Conservation (phyloP, 768 basidiomycete species). For the Lactifluus echinatus region DNA sequence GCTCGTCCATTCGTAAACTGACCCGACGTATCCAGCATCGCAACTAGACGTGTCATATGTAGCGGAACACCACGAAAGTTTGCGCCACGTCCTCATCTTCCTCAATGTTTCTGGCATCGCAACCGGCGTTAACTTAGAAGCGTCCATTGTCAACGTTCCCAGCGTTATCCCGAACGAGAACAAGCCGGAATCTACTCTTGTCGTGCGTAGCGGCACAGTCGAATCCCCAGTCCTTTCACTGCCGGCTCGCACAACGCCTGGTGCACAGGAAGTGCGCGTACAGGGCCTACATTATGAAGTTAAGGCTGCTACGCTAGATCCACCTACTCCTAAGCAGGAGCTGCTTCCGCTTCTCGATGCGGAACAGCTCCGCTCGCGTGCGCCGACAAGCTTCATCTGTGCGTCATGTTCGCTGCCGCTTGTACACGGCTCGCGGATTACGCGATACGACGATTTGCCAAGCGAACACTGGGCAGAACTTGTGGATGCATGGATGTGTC, state of each 20-base stretch:
- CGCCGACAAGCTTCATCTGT: slow-evolving; percentile 65
- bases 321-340: slow-evolving; percentile 18
- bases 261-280: slow-evolving; percentile 49
- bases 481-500: slow-evolving; percentile 98
- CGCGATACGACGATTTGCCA: slow-evolving; percentile 73
- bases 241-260: slow-evolving; percentile 48
- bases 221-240: slow-evolving; percentile 49
- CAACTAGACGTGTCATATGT: slow-evolving; percentile 40
- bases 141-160: slow-evolving; percentile 51
- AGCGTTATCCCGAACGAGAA: slow-evolving; percentile 18
- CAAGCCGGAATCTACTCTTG: slow-evolving; percentile 29
- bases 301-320: slow-evolving; percentile 42
- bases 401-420: slow-evolving; percentile 73
- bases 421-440: slow-evolving; percentile 39
- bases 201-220: slow-evolving; percentile 51
- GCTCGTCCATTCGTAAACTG: neutral
- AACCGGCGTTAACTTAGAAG: slow-evolving; percentile 47
- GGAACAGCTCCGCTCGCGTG: slow-evolving; percentile 43
- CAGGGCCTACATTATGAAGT: slow-evolving; percentile 59
- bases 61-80: slow-evolving; percentile 79
- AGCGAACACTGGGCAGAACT: slow-evolving; percentile 98
- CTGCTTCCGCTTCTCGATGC: slow-evolving; percentile 57
- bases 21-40: neutral
- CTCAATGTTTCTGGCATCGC: slow-evolving; percentile 46
- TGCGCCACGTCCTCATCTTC: slow-evolving; percentile 72